Evolutionary conservation across 2,329 filamentous ascomycete species (phyloP), one percentile per base, ranked within the genome.

Genomic region (Alternaria dauci): DNA sequence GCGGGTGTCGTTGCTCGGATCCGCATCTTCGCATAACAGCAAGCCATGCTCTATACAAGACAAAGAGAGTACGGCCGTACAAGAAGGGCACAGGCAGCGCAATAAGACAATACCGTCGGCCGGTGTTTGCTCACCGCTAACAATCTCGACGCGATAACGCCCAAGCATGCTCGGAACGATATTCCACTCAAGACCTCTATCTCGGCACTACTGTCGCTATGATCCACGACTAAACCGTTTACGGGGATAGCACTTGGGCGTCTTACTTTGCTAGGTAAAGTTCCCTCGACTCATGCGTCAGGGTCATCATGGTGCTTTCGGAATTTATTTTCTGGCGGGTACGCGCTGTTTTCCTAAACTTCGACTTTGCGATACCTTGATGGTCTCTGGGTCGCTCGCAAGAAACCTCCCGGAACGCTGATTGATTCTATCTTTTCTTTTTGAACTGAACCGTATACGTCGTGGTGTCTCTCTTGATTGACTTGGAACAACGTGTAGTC

Each of bases 291-390:
- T 36, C 62, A 63, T 26, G 61, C 66, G 61, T 59, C 59, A 59
- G 64, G 62, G 58, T 66, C 56, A 67, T 63, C 62, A 63, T 58
- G 65, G 66, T 66, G 52, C 63, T 59, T 39, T 39, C 53, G 55
- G 65, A 63, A 58, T 56, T 58, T 63, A 61, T 58, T 60, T 63
- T 61, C 55, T 34, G 57, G 52, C 11, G 11, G 52, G 54, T 32
- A 50, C 46, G 46, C 48, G 55, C 46, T 25, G 46, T 55, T 61
- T 66, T 62, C 20, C 20, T 61, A 66, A 66, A 62, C 57, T 43
- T 36, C 38, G 42, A 28, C 43, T 59, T 57, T 25, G 25, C 39
- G 16, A 58, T 34, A 70, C 62, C 67, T 50, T 66, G 63, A 68
- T 68, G 63, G 68, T 47, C 43, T 38, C 42, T 53, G 41, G 23